These are phyloP conservation scores for Coemansia sp. DNA, from an alignment of 192 early-diverging fungal species.

Conservation along the genomic window DNA sequence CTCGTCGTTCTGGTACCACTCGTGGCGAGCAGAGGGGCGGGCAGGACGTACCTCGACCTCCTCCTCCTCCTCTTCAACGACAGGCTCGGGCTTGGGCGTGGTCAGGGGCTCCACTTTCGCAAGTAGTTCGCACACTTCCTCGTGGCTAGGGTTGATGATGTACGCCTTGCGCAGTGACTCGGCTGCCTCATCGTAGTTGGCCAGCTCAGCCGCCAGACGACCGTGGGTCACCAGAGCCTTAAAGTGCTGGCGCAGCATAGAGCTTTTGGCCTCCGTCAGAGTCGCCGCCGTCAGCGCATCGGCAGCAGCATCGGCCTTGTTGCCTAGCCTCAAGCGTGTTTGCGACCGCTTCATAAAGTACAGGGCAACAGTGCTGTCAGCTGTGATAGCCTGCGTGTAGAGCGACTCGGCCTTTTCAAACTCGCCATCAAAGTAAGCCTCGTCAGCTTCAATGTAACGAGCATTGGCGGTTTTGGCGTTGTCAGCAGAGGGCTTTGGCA, in stretches of 20 bases:
- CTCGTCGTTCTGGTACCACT: slow-evolving; percentile 97
- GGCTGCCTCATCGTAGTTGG: slow-evolving; percentile 64
- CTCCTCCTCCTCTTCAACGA: not conserved
- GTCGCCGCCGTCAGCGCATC: slow-evolving; percentile 68
- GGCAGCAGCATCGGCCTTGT: slow-evolving; percentile 59
- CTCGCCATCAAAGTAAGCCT: slow-evolving; percentile 79
- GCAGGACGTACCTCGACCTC: slow-evolving; percentile 6
- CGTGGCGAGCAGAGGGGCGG: slow-evolving; percentile 67
- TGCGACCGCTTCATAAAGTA: slow-evolving; percentile 69
- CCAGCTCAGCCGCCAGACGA: slow-evolving; percentile 58
- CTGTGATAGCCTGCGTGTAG: slow-evolving; percentile 67
- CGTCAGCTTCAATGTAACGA: slow-evolving; percentile 62
- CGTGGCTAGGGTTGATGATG: slow-evolving; percentile 59
- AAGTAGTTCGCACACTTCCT: slow-evolving; percentile 41
- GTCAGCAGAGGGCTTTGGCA: slow-evolving; percentile 20
- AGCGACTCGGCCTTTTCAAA: slow-evolving; percentile 71
- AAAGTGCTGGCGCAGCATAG: slow-evolving; percentile 56
- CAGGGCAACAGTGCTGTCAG: slow-evolving; percentile 61
- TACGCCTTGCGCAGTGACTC: slow-evolving; percentile 60
- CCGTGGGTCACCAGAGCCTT: slow-evolving; percentile 72
- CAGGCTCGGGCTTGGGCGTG: slow-evolving; percentile 37
- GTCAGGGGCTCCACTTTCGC: slow-evolving; percentile 50
- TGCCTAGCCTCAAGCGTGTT: slow-evolving; percentile 66
- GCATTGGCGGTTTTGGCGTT: slow-evolving; percentile 32
- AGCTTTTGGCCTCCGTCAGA: slow-evolving; percentile 58